phyloP scores from a whole-genome alignment of 2,329 filamentous ascomycete genomes.

The Alternaria infectoria region DNA sequence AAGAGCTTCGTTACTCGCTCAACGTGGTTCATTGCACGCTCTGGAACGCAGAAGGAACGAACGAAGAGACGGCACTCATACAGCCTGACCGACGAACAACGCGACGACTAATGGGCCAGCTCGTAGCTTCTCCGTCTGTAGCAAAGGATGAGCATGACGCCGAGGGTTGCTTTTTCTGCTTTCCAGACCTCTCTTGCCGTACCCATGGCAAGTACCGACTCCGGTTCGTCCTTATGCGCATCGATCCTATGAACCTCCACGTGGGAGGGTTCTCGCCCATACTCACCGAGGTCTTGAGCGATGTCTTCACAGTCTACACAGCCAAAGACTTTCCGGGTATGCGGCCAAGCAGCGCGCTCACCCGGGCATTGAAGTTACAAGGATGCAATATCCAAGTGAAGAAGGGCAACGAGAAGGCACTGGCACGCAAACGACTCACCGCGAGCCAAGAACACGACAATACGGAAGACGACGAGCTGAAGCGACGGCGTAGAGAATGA shows the following conservation, averaged over 20 bases:
- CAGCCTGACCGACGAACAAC: conserved; percentile 75
- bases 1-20: conserved; percentile 69
- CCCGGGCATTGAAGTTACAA: conserved; percentile 76
- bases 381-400: conserved; percentile 86
- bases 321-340: conserved; percentile 89
- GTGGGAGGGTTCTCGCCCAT: conserved; percentile 59
- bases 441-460: conserved; percentile 51
- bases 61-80: conserved; percentile 72
- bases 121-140: conserved; percentile 78
- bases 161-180: conserved; percentile 85
- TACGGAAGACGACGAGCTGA: conserved; percentile 45
- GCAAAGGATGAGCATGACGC: conserved; percentile 74
- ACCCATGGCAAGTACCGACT: conserved; percentile 78
- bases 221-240: conserved; percentile 74
- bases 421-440: conserved; percentile 50
- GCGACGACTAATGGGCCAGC: conserved; percentile 77
- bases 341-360: conserved; percentile 75
- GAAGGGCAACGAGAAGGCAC: conserved; percentile 75
- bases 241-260: conserved; percentile 66
- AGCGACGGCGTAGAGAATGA: conserved; percentile 47
- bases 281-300: conserved; percentile 65
- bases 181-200: conserved; percentile 80
- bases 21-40: conserved; percentile 79
- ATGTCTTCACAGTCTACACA: conserved; percentile 79
- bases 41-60: conserved; percentile 70